Evolutionary conservation across 345 rosid species (phyloP).

Genomic region (Barbarea vulgaris): DNA sequence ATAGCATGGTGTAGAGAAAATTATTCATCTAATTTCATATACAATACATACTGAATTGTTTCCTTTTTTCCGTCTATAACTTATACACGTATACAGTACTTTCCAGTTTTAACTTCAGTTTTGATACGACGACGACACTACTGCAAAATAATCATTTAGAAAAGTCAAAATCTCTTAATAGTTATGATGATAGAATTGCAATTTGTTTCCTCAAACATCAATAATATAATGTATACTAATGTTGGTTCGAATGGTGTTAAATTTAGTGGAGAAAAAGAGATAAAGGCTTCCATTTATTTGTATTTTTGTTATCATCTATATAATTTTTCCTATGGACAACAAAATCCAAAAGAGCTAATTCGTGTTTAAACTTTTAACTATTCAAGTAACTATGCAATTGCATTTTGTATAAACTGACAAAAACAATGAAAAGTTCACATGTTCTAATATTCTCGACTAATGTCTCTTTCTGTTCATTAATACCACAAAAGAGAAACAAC

Average conservation of each 20-base stretch:
- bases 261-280: neutral
- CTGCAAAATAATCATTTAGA: neutral
- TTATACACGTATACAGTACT: neutral
- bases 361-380: neutral
- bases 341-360: neutral
- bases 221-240: neutral
- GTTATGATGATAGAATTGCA: neutral
- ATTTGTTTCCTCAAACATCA: neutral
- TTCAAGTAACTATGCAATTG: neutral
- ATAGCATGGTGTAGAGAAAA: neutral
- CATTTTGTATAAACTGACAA: neutral
- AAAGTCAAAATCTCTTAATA: neutral
- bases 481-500: slow-evolving; percentile 33
- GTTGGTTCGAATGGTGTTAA: neutral
- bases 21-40: neutral
- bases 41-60: neutral
- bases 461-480: slow-evolving; percentile 38
- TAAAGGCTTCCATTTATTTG: neutral
- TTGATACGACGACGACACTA: neutral
- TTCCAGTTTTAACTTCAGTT: neutral
- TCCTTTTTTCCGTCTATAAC: neutral
- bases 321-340: neutral
- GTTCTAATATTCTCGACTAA: slow-evolving; percentile 19
- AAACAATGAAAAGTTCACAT: slow-evolving; percentile 3
- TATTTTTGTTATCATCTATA: neutral